phyloP scores from a whole-genome alignment of 768 basidiomycete species.

The Pulveroboletus ravenelii region DNA sequence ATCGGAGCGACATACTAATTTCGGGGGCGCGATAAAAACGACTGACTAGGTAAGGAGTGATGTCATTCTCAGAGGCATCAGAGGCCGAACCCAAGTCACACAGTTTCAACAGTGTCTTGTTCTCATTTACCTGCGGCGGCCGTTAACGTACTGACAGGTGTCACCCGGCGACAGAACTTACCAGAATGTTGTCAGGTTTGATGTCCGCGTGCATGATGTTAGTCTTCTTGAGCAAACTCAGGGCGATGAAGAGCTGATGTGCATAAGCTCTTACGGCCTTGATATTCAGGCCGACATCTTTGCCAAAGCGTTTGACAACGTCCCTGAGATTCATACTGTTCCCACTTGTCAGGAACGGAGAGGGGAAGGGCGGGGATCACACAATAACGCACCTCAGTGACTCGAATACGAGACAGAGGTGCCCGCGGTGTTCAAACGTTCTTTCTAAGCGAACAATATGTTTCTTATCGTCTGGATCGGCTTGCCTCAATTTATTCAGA shows the following conservation, averaged over 20 bases:
- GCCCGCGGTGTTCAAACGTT: constrained; percentile 96
- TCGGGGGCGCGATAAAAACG: constrained; percentile 98
- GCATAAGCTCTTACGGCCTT: constrained; percentile 98
- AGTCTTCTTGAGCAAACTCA: constrained; percentile 80
- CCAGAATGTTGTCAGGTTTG: constrained; percentile 97
- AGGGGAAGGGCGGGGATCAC: constrained; percentile 1
- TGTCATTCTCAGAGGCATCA: constrained; percentile 91
- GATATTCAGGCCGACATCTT: constrained; percentile 94
- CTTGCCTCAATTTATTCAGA: constrained; percentile 76
- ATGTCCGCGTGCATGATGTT: constrained; percentile 98
- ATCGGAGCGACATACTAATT: constrained; percentile 65
- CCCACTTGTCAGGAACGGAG: constrained; percentile 8
- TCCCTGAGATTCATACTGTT: constrained; percentile 95
- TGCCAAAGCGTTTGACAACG: constrained; percentile 96
- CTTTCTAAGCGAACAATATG: constrained; percentile 90
- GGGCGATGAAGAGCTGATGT: constrained; percentile 87
- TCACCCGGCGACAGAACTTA: constrained; percentile 36
- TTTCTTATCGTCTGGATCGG: constrained; percentile 96
- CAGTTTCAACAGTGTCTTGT: constrained; percentile 87
- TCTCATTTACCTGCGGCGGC: constrained; percentile 76
- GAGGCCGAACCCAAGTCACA: constrained; percentile 98
- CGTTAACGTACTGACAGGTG: constrained; percentile 14
- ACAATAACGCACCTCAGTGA: constrained; percentile 64
- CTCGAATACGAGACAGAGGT: constrained; percentile 95
- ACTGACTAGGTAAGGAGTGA: constrained; percentile 96